Conservation (phyloP, 371 early-diverging fungal species). For the Blyttiomyces sp. region DNA sequence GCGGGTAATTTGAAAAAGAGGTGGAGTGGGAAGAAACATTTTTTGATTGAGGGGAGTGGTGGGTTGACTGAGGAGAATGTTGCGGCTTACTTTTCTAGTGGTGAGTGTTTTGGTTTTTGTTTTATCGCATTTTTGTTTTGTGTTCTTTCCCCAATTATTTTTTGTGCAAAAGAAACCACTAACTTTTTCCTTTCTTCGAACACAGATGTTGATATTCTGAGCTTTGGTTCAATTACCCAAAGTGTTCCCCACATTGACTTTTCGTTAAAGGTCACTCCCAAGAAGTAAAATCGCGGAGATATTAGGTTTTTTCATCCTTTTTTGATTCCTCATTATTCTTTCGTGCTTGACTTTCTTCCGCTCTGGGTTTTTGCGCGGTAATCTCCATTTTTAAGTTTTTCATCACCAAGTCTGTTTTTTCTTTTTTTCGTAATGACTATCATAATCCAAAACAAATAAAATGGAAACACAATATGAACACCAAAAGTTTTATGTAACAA, state of each 20-base stretch:
- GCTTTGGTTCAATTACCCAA: slow-evolving; percentile 90
- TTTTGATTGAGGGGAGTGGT: slow-evolving; percentile 92
- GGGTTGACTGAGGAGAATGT: slow-evolving; percentile 90
- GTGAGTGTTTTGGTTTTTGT: slow-evolving; percentile 37
- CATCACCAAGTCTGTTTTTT: too few species aligned
- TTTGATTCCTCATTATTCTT: too few species aligned
- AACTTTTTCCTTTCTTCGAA: not conserved
- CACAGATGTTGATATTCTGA: slow-evolving; percentile 85
- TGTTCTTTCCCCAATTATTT: slow-evolving; percentile 9
- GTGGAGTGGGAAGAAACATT: slow-evolving; percentile 65
- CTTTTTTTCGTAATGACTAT: too few species aligned
- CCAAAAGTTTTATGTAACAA: too few species aligned
- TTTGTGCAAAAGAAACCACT: not conserved
- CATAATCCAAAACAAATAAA: too few species aligned
- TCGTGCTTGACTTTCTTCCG: too few species aligned
- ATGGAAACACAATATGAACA: too few species aligned
- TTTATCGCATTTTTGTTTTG: slow-evolving; percentile 2
- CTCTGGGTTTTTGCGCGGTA: too few species aligned
- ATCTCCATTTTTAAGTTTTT: too few species aligned
- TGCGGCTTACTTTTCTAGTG: slow-evolving; percentile 72
- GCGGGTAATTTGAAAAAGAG: slow-evolving; percentile 72
- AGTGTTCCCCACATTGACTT: slow-evolving; percentile 95
- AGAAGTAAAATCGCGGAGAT: slow-evolving; percentile 1
- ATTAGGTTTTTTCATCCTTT: not conserved
- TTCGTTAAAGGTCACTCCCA: slow-evolving; percentile 71